These are phyloP conservation scores for Aspergillus hancockii DNA, from an alignment of 495 filamentous ascomycete genomes.

Conservation along the genomic window DNA sequence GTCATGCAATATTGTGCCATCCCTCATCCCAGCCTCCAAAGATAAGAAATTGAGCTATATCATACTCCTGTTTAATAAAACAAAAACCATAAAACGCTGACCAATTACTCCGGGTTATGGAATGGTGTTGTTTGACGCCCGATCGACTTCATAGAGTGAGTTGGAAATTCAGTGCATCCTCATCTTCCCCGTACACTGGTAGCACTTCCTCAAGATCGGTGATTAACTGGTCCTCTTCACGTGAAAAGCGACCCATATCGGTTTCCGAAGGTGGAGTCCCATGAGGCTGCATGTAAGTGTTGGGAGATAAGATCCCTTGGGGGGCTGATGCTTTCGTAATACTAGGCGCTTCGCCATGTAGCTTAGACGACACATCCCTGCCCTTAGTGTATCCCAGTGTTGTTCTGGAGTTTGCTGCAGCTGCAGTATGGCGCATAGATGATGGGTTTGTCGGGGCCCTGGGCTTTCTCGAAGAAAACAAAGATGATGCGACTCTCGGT, in stretches of 20 bases:
- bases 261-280: constrained; percentile 42
- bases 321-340: constrained; percentile 20
- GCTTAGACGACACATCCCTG: constrained; percentile 56
- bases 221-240: constrained; percentile 19
- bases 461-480: constrained; percentile 45
- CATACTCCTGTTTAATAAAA: background rate
- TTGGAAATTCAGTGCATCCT: constrained; percentile 45
- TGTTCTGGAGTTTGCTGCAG: constrained; percentile 65
- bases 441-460: constrained; percentile 48
- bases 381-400: constrained; percentile 84
- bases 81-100: background rate
- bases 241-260: constrained; percentile 39
- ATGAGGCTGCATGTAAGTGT: constrained; percentile 47
- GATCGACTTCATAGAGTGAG: constrained; percentile 34
- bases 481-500: constrained; percentile 31
- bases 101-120: background rate
- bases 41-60: background rate
- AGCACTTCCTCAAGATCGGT: constrained; percentile 27
- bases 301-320: constrained; percentile 37
- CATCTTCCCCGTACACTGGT: constrained; percentile 42
- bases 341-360: constrained; percentile 33
- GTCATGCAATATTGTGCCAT: constrained; percentile 2
- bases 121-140: background rate
- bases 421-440: constrained; percentile 59
- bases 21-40: background rate